Base-by-base conservation (phyloP, 2,329 filamentous ascomycete species). In the Xylariaceae sp. region DNA sequence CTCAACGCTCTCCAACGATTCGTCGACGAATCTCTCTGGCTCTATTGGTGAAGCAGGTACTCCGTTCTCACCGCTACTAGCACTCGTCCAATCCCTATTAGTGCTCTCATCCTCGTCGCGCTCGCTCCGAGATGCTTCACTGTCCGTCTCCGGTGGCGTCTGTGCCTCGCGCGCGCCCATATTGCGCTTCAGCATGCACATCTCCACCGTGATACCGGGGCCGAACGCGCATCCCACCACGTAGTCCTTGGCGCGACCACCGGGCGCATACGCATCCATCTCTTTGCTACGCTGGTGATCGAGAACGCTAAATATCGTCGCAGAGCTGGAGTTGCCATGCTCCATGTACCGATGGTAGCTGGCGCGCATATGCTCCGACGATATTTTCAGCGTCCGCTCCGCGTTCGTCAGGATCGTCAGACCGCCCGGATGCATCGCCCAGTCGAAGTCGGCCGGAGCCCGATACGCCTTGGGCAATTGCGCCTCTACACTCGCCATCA, bases 381-480 rank as follows among this genome's bases (percentile, higher is more conserved):
- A 78, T 51, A 89, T 79, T 4, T 73, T 70, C 76, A 90, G 78
- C 1, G 76, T 77, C 48, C 75, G 75, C 70, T 88, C 82, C 0
- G 87, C 83, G 0, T 85, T 85, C 0, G 83, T 79, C 1, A 90
- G 75, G 48, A 90, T 88, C 0, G 85, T 84, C 0, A 84, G 78
- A 15, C 87, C 87, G 3, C 87, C 87, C 0, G 87, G 87, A 65
- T 90, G 87, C 69, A 90, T 80, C 0, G 86, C 87, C 87, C 87
- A 90, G 74, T 90, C 87, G 64, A 88, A 88, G 60, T 87, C 82
- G 0, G 76, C 70, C 0, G 86, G 76, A 0, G 70, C 64, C n/a
- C 71, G 68, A 65, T 80, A 80, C 6, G 71, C 66, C 4, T 70
- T 67, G 0, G 82, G 80, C 2, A 84, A 71, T 0, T 73, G 63